phyloP scores from a whole-genome alignment of 495 filamentous ascomycete genomes.

The Xylaria sp. region DNA sequence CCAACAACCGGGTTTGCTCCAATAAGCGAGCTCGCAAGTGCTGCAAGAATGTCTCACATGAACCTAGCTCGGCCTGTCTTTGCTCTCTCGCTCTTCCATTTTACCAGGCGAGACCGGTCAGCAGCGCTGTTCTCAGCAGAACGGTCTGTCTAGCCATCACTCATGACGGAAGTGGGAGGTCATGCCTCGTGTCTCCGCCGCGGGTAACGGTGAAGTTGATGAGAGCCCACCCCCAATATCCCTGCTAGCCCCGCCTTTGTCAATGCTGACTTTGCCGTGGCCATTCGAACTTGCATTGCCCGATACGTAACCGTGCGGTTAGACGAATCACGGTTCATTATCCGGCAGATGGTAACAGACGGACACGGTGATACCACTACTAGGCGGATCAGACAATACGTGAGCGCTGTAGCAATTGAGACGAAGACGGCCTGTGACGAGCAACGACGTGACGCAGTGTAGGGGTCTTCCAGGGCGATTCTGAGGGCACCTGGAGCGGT shows the following conservation, averaged over 20 bases:
- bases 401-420: background rate
- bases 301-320: constrained; percentile 13
- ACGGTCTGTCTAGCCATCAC: background rate
- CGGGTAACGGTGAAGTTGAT: constrained; percentile 24
- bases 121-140: background rate
- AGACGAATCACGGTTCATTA: constrained; percentile 11
- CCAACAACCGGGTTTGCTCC: constrained; percentile 8
- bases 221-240: constrained; percentile 21
- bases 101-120: constrained; percentile 14
- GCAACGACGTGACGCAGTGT: background rate
- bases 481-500: background rate
- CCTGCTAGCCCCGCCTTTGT: constrained; percentile 45
- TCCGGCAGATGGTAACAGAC: constrained; percentile 2
- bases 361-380: background rate
- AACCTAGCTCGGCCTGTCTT: background rate
- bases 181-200: constrained; percentile 30
- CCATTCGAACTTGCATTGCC: constrained; percentile 16
- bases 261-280: constrained; percentile 39
- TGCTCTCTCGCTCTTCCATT: background rate
- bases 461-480: background rate
- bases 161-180: background rate
- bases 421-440: background rate
- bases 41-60: constrained; percentile 4
- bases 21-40: constrained; percentile 14
- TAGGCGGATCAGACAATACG: background rate